Base-by-base conservation (phyloP, 2,329 filamentous ascomycete species). In the Penicillium sp. region DNA sequence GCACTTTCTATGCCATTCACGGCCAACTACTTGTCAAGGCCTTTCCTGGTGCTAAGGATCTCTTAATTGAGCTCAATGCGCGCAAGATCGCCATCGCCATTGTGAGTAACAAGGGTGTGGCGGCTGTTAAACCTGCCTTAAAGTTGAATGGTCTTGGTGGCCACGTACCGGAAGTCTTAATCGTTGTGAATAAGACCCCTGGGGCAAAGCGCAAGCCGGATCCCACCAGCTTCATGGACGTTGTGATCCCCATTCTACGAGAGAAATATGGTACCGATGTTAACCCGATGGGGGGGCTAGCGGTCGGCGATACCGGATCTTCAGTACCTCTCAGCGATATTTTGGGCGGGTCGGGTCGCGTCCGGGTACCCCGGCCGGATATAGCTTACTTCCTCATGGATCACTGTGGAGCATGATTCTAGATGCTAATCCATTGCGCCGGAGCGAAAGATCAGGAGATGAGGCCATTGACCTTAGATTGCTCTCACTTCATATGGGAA, bases 101-200 rank as follows among this genome's bases (percentile, higher is more conserved):
- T 35, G 55, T 67, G 8, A 68, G 64, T 31, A 68, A 68, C 29
- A 68, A 68, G 44, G 59, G 53, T 2, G 58, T 64, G 3, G 54
- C 53, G 0, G 59, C 64, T 0, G 57, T 68, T 7, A 59, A 54
- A 35, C 58, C 58, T 1, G 58, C 59, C 1, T 51, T 62, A n/a
- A 23, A 51, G 12, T 50, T 49, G 4, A 54, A 56, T 46, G 48
- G 48, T 6, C 37, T 62, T 6, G 40, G 25, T n/a, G 51, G 49
- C 12, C 53, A 37, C 12, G 51, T 60, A 14, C 56, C 54, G 1
- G 58, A 61, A 6, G 43, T 56, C 43, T 47, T 59, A 20, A 60
- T 59, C 14, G 46, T 62, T 7, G 60, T 58, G 3, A 58, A 62
- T 26, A 62, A 62, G 25, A 62, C 59, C 1, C 53, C 55, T 4